These are phyloP conservation scores for Cladosporium sp. DNA, from an alignment of 2,329 filamentous ascomycete species.

Conservation along the genomic window DNA sequence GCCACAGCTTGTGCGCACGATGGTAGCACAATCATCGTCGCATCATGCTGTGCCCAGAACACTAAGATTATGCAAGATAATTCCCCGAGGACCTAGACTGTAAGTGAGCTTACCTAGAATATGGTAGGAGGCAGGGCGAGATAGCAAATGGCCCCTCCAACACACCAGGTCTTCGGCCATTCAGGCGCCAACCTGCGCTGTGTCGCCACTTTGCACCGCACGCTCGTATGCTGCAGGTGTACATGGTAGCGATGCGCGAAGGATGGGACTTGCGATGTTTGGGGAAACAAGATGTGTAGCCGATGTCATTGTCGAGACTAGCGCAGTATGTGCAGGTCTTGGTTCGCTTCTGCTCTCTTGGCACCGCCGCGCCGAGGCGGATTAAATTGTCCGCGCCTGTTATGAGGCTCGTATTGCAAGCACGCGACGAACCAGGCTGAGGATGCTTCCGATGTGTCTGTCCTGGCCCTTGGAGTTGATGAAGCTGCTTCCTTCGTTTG, in stretches of 20 bases:
- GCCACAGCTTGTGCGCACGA: neutral
- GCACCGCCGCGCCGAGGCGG: neutral
- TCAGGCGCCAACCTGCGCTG: neutral
- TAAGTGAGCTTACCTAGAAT: neutral
- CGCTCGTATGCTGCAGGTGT: neutral
- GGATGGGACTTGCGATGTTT: neutral
- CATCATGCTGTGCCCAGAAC: neutral
- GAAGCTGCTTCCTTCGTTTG: neutral
- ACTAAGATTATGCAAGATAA: neutral
- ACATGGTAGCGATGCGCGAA: neutral
- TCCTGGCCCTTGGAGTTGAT: too few species aligned
- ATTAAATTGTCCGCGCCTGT: neutral
- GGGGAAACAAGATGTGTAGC: slow-evolving; percentile 1
- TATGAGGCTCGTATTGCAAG: neutral
- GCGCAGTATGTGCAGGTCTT: neutral
- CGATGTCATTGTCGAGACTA: neutral
- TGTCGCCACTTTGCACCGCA: neutral
- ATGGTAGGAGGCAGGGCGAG: neutral
- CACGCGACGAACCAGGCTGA: too few species aligned
- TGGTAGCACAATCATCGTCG: neutral
- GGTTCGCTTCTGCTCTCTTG: slow-evolving; percentile 1
- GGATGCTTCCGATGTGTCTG: too few species aligned
- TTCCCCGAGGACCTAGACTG: neutral
- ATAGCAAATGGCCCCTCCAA: neutral
- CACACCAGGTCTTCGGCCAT: neutral